phyloP scores from a whole-genome alignment of 1,284 basidiomycete species.

The Pseudozyma hubeiensis region DNA sequence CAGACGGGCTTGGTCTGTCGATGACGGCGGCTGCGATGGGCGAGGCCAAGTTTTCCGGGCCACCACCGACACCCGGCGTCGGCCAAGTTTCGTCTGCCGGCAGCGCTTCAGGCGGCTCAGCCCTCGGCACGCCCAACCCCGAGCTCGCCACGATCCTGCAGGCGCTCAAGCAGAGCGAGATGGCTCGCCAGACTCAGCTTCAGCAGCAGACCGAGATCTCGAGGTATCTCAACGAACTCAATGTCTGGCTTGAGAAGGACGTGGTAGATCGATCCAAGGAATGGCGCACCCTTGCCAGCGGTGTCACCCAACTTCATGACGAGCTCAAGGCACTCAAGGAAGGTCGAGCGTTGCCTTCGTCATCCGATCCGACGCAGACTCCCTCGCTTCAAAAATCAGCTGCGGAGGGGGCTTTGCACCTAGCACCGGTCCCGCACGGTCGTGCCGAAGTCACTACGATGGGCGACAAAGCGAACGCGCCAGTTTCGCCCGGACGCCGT shows the following conservation, averaged over 20 bases:
- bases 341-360: conserved; percentile 9
- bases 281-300: conserved; percentile 53
- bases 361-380: conserved; percentile 8
- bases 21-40: conserved; percentile 31
- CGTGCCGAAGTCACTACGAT: conserved; percentile 6
- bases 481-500: conserved; percentile 15
- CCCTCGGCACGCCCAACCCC: conserved; percentile 15
- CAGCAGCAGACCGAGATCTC: conserved; percentile 62
- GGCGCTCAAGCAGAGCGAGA: conserved; percentile 55
- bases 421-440: conserved; percentile 3
- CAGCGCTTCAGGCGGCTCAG: conserved; percentile 17
- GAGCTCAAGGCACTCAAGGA: conserved; percentile 55
- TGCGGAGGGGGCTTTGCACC: conserved; percentile 19
- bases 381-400: conserved; percentile 27
- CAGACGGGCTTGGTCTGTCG: conserved; percentile 37
- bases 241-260: conserved; percentile 60
- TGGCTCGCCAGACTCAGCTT: conserved; percentile 51
- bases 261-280: conserved; percentile 60
- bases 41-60: conserved; percentile 30
- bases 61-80: conserved; percentile 35
- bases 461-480: conserved; percentile 24
- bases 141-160: conserved; percentile 52
- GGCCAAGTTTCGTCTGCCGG: conserved; percentile 19
- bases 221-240: conserved; percentile 63
- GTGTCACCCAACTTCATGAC: conserved; percentile 56